Percentiles rank a stretch among this genome's conserved stretches.
These are phyloP conservation scores for Rhamnella rubrinervis DNA, from an alignment of 331 rosid species.

Conservation along the genomic window DNA sequence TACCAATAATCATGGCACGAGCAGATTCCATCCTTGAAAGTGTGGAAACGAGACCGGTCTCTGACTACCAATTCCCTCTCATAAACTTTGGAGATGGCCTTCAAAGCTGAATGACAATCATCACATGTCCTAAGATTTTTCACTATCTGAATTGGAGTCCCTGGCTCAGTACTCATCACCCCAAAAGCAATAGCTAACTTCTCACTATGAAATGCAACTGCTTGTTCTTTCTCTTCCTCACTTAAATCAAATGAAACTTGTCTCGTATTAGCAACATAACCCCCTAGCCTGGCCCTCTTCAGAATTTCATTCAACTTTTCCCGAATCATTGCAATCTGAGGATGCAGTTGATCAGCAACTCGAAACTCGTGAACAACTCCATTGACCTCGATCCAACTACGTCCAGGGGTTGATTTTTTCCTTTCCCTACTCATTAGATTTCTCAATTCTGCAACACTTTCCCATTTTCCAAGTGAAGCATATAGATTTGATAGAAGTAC, in stretches of 20 bases:
- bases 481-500: conserved; percentile 19
- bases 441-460: conserved; percentile 21
- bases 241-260: conserved; percentile 18
- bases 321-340: conserved; percentile 4
- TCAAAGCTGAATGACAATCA: conserved; percentile 23
- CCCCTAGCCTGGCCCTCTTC: conserved; percentile 10
- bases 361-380: conserved; percentile 19
- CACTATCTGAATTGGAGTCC: conserved; percentile 9
- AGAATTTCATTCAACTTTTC: conserved; percentile 10
- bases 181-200: conserved; percentile 11
- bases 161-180: conserved; percentile 10
- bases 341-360: conserved; percentile 18
- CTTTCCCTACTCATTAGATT: neutral
- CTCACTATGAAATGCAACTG: conserved; percentile 11
- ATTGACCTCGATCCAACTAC: conserved; percentile 17
- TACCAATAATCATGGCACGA: conserved; percentile 20
- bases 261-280: conserved; percentile 9
- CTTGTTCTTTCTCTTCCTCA: conserved; percentile 21
- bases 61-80: neutral
- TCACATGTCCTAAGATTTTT: conserved; percentile 21
- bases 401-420: neutral
- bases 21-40: conserved; percentile 2
- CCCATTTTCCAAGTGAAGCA: conserved; percentile 21
- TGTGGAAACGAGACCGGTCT: conserved; percentile 16
- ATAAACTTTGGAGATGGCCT: conserved; percentile 12